A percentile compares a stretch with the other conserved stretches of the same genome.
Conservation (phyloP, 2,329 filamentous ascomycete genomes). For the Gremmenia infestans region DNA sequence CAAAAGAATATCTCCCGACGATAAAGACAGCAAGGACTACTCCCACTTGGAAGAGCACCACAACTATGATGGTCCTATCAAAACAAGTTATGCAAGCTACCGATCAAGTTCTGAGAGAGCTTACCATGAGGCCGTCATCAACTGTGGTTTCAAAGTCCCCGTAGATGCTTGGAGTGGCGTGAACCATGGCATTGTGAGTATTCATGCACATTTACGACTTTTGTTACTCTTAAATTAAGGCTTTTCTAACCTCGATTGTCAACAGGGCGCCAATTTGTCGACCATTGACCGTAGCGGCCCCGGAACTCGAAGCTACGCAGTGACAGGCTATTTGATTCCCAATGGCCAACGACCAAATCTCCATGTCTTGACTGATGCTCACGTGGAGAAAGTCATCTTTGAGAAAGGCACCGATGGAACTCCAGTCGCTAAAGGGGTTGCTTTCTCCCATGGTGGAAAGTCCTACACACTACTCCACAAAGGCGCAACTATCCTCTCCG, state of each 20-base stretch:
- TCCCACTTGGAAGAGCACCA: constrained; percentile 12
- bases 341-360: constrained; percentile 48
- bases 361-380: constrained; percentile 77
- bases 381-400: constrained; percentile 69
- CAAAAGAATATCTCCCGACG: background rate
- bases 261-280: constrained; percentile 3
- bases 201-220: too few relatives aligned
- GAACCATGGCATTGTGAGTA: constrained; percentile 9
- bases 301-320: constrained; percentile 19
- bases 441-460: constrained; percentile 10
- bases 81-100: constrained; percentile 14
- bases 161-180: constrained; percentile 15
- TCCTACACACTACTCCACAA: constrained; percentile 14
- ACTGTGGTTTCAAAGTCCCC: constrained; percentile 6
- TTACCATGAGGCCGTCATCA: constrained; percentile 4
- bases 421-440: constrained; percentile 12
- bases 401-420: background rate
- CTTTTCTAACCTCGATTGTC: too few relatives aligned
- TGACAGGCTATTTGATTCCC: constrained; percentile 19
- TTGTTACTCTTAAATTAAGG: too few relatives aligned
- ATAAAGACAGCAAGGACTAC: constrained; percentile 6
- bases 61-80: constrained; percentile 13
- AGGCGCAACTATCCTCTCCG: constrained; percentile 26
- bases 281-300: constrained; percentile 8
- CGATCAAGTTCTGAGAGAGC: constrained; percentile 5